A percentile compares a stretch with the other conserved stretches of the same genome.
phyloP scores from a whole-genome alignment of 2,329 filamentous ascomycete genomes.

The Phoma sp. region DNA sequence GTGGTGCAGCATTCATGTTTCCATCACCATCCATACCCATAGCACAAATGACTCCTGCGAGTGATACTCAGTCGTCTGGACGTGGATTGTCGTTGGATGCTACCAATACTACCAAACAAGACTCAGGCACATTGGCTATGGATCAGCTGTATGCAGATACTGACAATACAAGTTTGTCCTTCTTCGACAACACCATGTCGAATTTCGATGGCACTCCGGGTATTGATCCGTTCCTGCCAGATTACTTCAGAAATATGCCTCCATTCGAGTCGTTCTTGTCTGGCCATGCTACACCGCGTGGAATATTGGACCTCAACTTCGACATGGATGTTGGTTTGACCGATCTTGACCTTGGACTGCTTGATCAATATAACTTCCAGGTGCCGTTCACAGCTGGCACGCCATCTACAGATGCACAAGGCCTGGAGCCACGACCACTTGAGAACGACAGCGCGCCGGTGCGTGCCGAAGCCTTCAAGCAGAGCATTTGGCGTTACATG shows the following conservation, averaged over 20 bases:
- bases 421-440: slow-evolving; percentile 19
- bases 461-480: slow-evolving; percentile 46
- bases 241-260: slow-evolving; percentile 41
- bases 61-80: neutral
- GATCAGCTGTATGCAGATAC: slow-evolving; percentile 16
- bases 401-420: slow-evolving; percentile 30
- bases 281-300: slow-evolving; percentile 52
- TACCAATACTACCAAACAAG: slow-evolving; percentile 13
- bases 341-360: slow-evolving; percentile 52
- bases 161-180: slow-evolving; percentile 13
- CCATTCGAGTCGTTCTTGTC: slow-evolving; percentile 35
- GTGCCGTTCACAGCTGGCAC: slow-evolving; percentile 49
- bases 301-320: slow-evolving; percentile 53
- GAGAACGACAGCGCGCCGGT: slow-evolving; percentile 31
- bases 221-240: slow-evolving; percentile 31
- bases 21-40: slow-evolving; percentile 3
- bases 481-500: slow-evolving; percentile 54
- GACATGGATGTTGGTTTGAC: slow-evolving; percentile 54
- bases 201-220: slow-evolving; percentile 23
- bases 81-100: slow-evolving; percentile 1
- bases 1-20: slow-evolving; percentile 9
- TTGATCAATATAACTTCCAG: slow-evolving; percentile 54
- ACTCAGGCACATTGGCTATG: slow-evolving; percentile 3
- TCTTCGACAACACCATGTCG: slow-evolving; percentile 22
- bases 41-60: slow-evolving; percentile 5